Conservation (phyloP, 164 flowering plant genomes). For the Saururus chinensis region DNA sequence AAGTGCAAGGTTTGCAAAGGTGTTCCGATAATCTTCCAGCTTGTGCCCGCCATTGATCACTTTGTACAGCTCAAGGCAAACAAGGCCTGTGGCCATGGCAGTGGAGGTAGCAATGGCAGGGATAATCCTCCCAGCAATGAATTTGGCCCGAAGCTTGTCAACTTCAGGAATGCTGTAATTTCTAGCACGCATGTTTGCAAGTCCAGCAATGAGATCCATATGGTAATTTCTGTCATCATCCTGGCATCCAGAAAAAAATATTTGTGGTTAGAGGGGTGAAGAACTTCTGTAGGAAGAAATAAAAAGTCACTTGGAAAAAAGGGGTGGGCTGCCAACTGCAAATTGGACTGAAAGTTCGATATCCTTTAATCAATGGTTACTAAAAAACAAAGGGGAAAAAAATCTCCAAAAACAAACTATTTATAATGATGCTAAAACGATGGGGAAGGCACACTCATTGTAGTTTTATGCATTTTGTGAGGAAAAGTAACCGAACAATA, state of each 20-base stretch:
- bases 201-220: slow-evolving; percentile 76
- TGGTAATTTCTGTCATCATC: slow-evolving; percentile 87
- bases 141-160: slow-evolving; percentile 83
- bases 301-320: no score
- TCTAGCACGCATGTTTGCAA: slow-evolving; percentile 90
- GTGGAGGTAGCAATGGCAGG: slow-evolving; percentile 90
- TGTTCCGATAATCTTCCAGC: slow-evolving; percentile 74
- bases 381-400: no score
- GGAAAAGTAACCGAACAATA: no score
- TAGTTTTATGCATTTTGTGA: no score
- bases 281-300: no score
- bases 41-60: slow-evolving; percentile 62
- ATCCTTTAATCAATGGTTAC: no score
- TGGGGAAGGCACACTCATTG: no score
- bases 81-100: slow-evolving; percentile 87
- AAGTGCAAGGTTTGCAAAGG: slow-evolving; percentile 76
- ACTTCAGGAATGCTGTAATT: slow-evolving; percentile 87
- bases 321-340: no score
- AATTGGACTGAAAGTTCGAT: no score
- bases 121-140: slow-evolving; percentile 84
- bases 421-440: no score
- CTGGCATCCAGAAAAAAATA: slow-evolving; percentile 21
- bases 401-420: no score
- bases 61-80: slow-evolving; percentile 85
- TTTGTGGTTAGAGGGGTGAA: not conserved